Conservation (phyloP, 805 yeast species). For the Candida sphagnicola region DNA sequence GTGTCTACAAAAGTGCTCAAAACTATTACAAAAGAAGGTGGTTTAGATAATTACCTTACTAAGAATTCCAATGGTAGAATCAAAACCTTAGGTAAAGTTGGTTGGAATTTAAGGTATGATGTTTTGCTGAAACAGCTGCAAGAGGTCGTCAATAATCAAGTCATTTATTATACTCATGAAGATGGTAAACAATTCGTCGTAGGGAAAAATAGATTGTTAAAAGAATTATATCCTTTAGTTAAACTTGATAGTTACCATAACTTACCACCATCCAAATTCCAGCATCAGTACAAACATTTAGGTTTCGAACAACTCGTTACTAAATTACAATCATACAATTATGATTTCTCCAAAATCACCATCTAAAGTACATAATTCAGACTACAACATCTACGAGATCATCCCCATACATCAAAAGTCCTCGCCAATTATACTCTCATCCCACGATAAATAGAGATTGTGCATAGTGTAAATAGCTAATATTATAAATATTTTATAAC, state of each 20-base stretch:
- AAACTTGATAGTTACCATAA: slow-evolving; percentile 39
- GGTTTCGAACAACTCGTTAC: slow-evolving; percentile 47
- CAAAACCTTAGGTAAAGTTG: slow-evolving; percentile 88
- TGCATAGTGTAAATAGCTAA: slow-evolving; percentile 1
- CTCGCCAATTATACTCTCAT: no score
- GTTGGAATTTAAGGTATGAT: slow-evolving; percentile 85
- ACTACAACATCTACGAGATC: no score
- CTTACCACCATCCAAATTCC: slow-evolving; percentile 46
- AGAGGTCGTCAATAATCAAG: slow-evolving; percentile 28
- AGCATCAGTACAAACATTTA: slow-evolving; percentile 38
- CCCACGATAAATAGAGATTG: no score
- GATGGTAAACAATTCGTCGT: slow-evolving; percentile 47
- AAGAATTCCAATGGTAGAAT: slow-evolving; percentile 87
- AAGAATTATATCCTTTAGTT: slow-evolving; percentile 50
- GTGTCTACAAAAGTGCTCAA: slow-evolving; percentile 78
- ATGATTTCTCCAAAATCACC: slow-evolving; percentile 32
- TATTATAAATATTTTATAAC: background rate
- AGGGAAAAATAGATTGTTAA: slow-evolving; percentile 63
- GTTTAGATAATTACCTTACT: slow-evolving; percentile 80
- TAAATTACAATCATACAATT: slow-evolving; percentile 42
- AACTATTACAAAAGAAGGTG: slow-evolving; percentile 91
- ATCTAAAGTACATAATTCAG: no score
- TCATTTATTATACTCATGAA: slow-evolving; percentile 48
- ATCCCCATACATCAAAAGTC: no score
- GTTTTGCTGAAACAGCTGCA: slow-evolving; percentile 49